phyloP scores from a whole-genome alignment of 2,329 filamentous ascomycete species.

The Claviceps africana region DNA sequence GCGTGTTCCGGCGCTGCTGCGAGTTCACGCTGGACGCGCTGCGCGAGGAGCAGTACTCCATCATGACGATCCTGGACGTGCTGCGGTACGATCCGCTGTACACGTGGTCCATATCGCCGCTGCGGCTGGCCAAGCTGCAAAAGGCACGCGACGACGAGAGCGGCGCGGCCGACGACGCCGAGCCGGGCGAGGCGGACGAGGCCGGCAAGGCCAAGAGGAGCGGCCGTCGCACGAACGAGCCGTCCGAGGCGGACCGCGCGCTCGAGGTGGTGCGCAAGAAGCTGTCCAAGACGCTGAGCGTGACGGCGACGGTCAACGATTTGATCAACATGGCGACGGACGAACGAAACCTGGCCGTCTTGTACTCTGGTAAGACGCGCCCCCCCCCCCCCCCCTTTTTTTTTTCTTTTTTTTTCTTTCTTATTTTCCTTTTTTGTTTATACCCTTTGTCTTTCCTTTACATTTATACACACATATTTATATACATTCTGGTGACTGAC shows the following conservation, averaged over 20 bases:
- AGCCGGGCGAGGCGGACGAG: conserved; percentile 24
- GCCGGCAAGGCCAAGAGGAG: conserved; percentile 25
- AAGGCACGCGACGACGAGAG: conserved; percentile 39
- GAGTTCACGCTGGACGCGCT: conserved; percentile 94
- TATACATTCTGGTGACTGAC: conserved; percentile 15
- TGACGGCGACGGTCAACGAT: conserved; percentile 90
- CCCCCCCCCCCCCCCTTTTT: background rate
- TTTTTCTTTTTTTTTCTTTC: background rate
- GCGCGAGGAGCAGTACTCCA: conserved; percentile 87
- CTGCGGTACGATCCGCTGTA: conserved; percentile 96
- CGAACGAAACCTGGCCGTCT: conserved; percentile 76
- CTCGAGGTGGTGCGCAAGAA: conserved; percentile 93
- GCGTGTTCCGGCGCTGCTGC: conserved; percentile 93
- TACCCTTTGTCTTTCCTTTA: too few species aligned
- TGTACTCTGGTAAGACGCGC: conserved; percentile 57
- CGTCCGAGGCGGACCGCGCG: conserved; percentile 73
- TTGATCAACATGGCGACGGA: conserved; percentile 92
- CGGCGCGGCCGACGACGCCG: conserved; percentile 19
- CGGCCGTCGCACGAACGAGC: conserved; percentile 35
- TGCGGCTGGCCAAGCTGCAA: conserved; percentile 50
- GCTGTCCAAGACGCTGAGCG: conserved; percentile 82
- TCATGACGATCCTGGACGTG: conserved; percentile 97
- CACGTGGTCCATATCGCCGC: conserved; percentile 77
- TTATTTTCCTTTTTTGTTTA: too few species aligned
- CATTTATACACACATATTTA: too few species aligned